Evolutionary conservation across 352 stramenopile species (phyloP).

Genomic region (Globisporangium carolinianum): DNA sequence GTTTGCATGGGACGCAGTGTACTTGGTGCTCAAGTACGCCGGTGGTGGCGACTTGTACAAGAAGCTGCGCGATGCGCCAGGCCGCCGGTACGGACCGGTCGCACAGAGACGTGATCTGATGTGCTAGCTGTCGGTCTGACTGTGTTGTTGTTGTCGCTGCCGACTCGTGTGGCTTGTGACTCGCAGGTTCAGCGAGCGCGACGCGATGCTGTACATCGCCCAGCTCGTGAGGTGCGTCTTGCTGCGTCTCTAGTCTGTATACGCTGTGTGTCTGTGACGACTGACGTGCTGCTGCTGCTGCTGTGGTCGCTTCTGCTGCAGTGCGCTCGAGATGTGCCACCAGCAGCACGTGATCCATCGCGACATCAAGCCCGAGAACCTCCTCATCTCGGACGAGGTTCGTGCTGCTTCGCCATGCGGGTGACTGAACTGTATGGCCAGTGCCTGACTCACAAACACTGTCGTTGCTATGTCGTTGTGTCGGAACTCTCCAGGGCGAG

Average conservation of each 20-base stretch:
- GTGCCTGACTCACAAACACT: no score
- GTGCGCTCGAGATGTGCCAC: constrained; percentile 62
- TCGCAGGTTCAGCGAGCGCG: constrained; percentile 47
- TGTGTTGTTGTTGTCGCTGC: not conserved
- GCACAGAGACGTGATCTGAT: not conserved
- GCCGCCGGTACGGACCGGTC: constrained; percentile 24
- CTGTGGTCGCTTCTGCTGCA: constrained; percentile 6
- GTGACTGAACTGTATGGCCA: no score
- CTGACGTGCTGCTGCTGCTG: not conserved
- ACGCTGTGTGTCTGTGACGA: not conserved
- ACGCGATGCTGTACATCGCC: constrained; percentile 58
- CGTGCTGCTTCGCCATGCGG: not conserved
- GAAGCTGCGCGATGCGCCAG: constrained; percentile 47
- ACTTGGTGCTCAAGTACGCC: constrained; percentile 86
- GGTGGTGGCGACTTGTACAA: constrained; percentile 82
- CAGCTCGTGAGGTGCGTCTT: constrained; percentile 55
- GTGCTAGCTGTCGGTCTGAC: not conserved
- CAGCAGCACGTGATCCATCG: constrained; percentile 87
- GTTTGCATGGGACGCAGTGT: constrained; percentile 30
- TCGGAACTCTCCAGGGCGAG: constrained; percentile 45
- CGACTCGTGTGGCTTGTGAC: not conserved
- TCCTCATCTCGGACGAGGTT: constrained; percentile 78
- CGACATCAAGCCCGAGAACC: constrained; percentile 96
- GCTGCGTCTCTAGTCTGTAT: no score
- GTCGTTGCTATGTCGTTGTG: no score